These are phyloP conservation scores for Trametes cinnabarina DNA, from an alignment of 768 basidiomycete genomes.

Conservation along the genomic window DNA sequence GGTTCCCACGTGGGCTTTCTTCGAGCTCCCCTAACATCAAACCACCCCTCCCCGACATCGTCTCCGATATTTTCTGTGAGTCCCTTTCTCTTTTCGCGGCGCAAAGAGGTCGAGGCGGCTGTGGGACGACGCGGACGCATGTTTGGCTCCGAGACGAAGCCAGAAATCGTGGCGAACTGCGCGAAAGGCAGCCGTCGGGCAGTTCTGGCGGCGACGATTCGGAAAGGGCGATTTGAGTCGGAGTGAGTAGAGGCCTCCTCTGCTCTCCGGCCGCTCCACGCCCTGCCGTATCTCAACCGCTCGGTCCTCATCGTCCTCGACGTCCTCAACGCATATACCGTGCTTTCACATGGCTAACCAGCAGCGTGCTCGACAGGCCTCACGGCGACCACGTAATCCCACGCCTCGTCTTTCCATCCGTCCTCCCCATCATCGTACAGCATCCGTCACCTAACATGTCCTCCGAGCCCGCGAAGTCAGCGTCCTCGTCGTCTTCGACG, in stretches of 20 bases:
- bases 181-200: constrained; percentile 14
- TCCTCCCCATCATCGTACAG: not conserved
- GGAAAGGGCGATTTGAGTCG: constrained; percentile 32
- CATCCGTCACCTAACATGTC: constrained; percentile 20
- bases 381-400: not conserved
- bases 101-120: not conserved
- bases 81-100: not conserved
- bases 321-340: not conserved
- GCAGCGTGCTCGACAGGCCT: constrained; percentile 15
- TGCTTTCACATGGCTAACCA: constrained; percentile 8
- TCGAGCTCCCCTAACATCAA: constrained; percentile 22
- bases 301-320: not conserved
- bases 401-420: not conserved
- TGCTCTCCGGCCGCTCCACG: constrained; percentile 25
- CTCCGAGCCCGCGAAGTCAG: constrained; percentile 21
- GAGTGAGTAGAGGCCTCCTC: constrained; percentile 26
- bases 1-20: constrained; percentile 19
- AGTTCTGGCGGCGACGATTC: constrained; percentile 34
- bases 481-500: constrained; percentile 15
- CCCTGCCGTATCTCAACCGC: not conserved
- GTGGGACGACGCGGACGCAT: not conserved
- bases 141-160: constrained; percentile 5
- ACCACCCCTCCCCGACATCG: constrained; percentile 3
- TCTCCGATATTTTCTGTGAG: not conserved
- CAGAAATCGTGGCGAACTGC: constrained; percentile 5